A percentile compares a stretch with the other conserved stretches of the same genome.
These are phyloP conservation scores for Stipa capillata DNA, from an alignment of 176 grass and related monocot genomes.

Conservation along the genomic window DNA sequence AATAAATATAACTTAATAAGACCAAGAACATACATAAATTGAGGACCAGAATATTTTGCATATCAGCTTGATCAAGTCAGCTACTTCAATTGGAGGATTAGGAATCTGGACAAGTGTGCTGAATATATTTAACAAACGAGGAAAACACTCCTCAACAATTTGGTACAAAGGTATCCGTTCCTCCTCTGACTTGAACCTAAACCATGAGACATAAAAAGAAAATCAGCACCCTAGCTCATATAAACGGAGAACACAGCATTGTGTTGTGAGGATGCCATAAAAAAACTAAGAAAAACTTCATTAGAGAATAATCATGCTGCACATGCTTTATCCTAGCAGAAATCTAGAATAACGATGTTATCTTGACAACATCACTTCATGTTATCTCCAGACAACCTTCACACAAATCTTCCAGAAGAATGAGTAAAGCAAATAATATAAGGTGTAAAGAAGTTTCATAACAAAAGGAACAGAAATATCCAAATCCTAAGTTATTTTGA, in stretches of 20 bases:
- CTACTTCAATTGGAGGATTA: constrained; percentile 75
- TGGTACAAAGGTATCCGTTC: constrained; percentile 70
- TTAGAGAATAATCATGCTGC: background rate
- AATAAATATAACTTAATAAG: background rate
- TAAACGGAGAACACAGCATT: background rate
- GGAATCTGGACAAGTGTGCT: constrained; percentile 63
- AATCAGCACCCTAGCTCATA: background rate
- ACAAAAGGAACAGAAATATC: background rate
- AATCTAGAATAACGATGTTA: background rate
- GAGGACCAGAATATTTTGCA: constrained; percentile 99
- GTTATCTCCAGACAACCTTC: background rate
- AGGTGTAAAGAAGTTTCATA: background rate
- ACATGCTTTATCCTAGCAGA: background rate
- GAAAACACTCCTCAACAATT: constrained; percentile 77
- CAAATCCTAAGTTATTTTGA: background rate
- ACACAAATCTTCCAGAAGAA: background rate
- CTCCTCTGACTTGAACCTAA: constrained; percentile 88
- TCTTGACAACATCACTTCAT: background rate
- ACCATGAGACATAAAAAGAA: background rate
- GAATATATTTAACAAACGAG: constrained; percentile 62
- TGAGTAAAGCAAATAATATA: background rate
- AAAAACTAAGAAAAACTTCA: background rate
- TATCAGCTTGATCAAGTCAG: constrained; percentile 84
- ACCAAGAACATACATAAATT: constrained; percentile 63
- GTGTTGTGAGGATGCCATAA: background rate